phyloP scores from a whole-genome alignment of 1,284 basidiomycete genomes.

The Ceratobasidium sp. region DNA sequence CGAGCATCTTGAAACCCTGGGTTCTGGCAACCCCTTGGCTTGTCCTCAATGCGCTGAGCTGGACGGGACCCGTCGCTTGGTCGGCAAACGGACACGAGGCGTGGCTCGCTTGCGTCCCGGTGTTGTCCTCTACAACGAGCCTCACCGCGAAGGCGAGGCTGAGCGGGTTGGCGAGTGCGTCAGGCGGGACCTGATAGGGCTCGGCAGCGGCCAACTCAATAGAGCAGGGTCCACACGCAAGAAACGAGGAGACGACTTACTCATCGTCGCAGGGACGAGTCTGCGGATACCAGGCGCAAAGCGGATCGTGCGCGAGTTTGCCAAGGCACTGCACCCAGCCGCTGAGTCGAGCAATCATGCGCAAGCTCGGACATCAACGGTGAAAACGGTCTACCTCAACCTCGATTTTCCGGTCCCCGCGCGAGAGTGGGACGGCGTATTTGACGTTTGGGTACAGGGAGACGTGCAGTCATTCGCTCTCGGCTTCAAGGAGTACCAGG shows the following conservation, averaged over 20 bases:
- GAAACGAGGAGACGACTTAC: slow-evolving; percentile 65
- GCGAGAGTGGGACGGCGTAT: slow-evolving; percentile 89
- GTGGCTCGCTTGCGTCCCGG: slow-evolving; percentile 86
- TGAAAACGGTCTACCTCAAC: slow-evolving; percentile 84
- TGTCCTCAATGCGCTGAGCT: slow-evolving; percentile 83
- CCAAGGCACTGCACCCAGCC: slow-evolving; percentile 49
- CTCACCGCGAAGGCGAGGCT: slow-evolving; percentile 86
- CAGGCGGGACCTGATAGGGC: slow-evolving; percentile 76
- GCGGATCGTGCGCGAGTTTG: slow-evolving; percentile 82
- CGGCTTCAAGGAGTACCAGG: slow-evolving; percentile 59
- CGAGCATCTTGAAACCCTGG: slow-evolving; percentile 65
- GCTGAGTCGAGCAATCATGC: slow-evolving; percentile 50
- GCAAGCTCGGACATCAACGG: slow-evolving; percentile 18
- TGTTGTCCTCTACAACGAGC: slow-evolving; percentile 92
- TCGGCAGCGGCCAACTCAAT: slow-evolving; percentile 50
- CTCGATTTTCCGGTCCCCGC: slow-evolving; percentile 88
- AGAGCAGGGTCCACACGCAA: slow-evolving; percentile 27
- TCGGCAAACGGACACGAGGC: slow-evolving; percentile 83
- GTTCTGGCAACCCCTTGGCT: slow-evolving; percentile 70
- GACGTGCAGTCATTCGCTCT: slow-evolving; percentile 84
- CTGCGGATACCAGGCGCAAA: slow-evolving; percentile 93
- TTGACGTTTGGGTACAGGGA: slow-evolving; percentile 91
- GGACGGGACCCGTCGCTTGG: slow-evolving; percentile 74
- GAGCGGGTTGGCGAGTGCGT: slow-evolving; percentile 73
- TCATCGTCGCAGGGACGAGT: slow-evolving; percentile 92